Base-by-base conservation (phyloP, 2,329 filamentous ascomycete species). In the Paraphaeosphaeria sporulosa region DNA sequence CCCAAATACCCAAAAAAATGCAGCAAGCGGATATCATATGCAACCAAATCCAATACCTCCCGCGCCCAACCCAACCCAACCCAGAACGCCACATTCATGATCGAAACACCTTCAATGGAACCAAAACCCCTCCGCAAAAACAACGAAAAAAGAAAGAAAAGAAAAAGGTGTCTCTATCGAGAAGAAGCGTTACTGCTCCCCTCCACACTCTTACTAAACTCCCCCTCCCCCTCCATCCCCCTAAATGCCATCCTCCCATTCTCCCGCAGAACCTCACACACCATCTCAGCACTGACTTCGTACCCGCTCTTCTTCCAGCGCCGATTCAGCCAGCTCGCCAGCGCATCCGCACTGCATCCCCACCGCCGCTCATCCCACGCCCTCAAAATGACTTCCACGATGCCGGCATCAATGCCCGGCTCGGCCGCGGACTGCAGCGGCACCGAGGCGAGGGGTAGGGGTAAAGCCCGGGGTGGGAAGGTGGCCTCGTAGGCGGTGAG, bases 271-370 rank as follows among this genome's bases (percentile, higher is more conserved):
- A 77, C 72, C 53, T 75, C 73, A 57, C 73, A 76, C 13, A 78
- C 64, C 21, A 73, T 76, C 64, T 78, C 74, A 0, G 71, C 63
- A 60, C 71, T 73, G 27, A 75, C 58, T 42, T 71, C 70, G 57
- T 76, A 76, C 49, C 74, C 74, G 44, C 70, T 75, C 68, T 75
- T 77, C 51, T 63, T 65, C 74, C 74, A 76, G 27, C 74, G 23
- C 25, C 66, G 66, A 64, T 76, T 76, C 46, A 76, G 60, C 73
- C 74, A 76, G 62, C 72, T 70, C 2, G 74, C 70, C 49, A 76
- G 58, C 48, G 74, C 72, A 69, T 76, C 74, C 10, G 69, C 69
- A 8, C 62, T 68, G 47, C 72, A 75, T 42, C 69, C 73, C 50
- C 74, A 77, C 34, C 66, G 34, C 13, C 72, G 46, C 52, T 71